Percentiles rank a stretch among this genome's conserved stretches.
Evolutionary conservation across 2,329 filamentous ascomycete species (phyloP).

Genomic region (Atkinsonella hypoxylon): DNA sequence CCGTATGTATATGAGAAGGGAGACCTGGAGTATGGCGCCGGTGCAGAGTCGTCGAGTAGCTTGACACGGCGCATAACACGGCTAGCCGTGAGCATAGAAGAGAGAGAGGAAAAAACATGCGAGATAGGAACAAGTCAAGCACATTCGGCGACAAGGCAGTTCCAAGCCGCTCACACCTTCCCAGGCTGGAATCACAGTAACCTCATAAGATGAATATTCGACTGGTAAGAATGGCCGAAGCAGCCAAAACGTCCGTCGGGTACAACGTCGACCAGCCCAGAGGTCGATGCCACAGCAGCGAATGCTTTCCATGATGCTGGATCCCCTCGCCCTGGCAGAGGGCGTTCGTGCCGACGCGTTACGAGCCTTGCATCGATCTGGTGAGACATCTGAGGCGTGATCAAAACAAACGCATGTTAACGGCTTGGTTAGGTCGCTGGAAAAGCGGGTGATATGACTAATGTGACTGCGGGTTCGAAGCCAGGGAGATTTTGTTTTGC

Average conservation of each 20-base stretch:
- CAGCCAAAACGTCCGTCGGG: neutral
- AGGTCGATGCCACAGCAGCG: neutral
- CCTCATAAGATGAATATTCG: no score
- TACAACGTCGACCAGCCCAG: neutral
- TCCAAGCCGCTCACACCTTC: no score
- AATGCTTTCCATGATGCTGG: neutral
- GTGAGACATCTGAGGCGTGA: neutral
- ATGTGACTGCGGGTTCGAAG: neutral
- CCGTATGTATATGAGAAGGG: no score
- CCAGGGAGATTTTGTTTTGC: neutral
- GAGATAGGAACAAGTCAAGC: no score
- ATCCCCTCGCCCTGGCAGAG: neutral
- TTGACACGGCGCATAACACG: no score
- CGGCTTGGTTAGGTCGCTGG: neutral
- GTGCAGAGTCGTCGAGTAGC: no score
- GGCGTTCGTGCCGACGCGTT: neutral
- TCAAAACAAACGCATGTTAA: neutral
- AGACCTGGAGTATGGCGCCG: no score
- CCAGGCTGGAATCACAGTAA: no score
- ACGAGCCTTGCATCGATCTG: neutral
- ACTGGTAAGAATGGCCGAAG: no score
- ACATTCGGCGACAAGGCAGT: no score
- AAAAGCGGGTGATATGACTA: neutral
- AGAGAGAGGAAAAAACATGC: no score
- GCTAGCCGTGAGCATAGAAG: no score